Conservation (phyloP, 2,329 filamentous ascomycete species). For the Tolypocladium endophyticum region DNA sequence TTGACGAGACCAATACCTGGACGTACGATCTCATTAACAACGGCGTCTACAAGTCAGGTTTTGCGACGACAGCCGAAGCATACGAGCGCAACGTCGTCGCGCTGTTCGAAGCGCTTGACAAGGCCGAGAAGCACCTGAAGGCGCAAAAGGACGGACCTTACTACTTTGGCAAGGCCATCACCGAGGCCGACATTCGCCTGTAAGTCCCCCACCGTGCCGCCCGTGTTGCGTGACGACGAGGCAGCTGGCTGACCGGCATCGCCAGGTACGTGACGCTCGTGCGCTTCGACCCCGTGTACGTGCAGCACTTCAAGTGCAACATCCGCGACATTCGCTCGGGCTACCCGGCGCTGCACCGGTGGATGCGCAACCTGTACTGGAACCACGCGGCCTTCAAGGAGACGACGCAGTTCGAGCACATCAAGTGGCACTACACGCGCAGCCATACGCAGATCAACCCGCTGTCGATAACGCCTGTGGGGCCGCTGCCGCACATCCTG, state of each 20-base stretch:
- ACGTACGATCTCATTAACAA: slow-evolving; percentile 67
- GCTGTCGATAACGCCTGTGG: slow-evolving; percentile 67
- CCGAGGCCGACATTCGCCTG: slow-evolving; percentile 73
- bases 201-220: slow-evolving; percentile 19
- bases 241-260: no score
- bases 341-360: slow-evolving; percentile 70
- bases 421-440: slow-evolving; percentile 65
- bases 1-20: slow-evolving; percentile 73
- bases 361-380: slow-evolving; percentile 83
- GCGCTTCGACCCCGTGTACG: slow-evolving; percentile 69
- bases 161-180: slow-evolving; percentile 65
- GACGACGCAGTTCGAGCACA: slow-evolving; percentile 89
- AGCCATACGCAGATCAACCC: slow-evolving; percentile 59
- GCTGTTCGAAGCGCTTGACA: slow-evolving; percentile 70
- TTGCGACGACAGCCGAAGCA: slow-evolving; percentile 72
- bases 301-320: slow-evolving; percentile 86
- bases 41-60: slow-evolving; percentile 67
- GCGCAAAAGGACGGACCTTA: slow-evolving; percentile 44
- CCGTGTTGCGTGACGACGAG: no score
- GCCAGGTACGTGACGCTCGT: slow-evolving; percentile 55
- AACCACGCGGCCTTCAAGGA: slow-evolving; percentile 64
- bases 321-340: slow-evolving; percentile 73
- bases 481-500: slow-evolving; percentile 75
- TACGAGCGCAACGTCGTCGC: slow-evolving; percentile 64
- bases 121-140: slow-evolving; percentile 59